These are phyloP conservation scores for Penicillium sp. DNA, from an alignment of 2,329 filamentous ascomycete genomes.

Conservation along the genomic window DNA sequence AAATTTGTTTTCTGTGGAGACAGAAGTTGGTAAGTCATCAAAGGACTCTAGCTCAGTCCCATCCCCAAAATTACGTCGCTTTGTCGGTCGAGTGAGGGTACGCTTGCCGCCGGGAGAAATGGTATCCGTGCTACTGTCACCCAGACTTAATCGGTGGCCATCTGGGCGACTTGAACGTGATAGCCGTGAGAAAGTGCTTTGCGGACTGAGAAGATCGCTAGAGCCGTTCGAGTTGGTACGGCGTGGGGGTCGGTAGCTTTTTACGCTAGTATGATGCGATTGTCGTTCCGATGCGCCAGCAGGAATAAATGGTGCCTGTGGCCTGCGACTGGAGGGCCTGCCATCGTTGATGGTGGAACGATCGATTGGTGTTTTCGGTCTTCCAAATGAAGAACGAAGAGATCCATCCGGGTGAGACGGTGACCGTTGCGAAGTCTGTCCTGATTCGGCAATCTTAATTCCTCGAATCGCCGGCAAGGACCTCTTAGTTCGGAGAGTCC, in stretches of 20 bases:
- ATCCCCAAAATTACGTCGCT: conserved; percentile 79
- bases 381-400: conserved; percentile 34
- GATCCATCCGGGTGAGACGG: conserved; percentile 44
- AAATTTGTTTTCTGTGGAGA: conserved; percentile 77
- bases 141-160: conserved; percentile 51
- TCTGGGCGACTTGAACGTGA: conserved; percentile 51
- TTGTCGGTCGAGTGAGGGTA: conserved; percentile 73
- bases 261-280: conserved; percentile 77
- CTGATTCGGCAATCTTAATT: conserved; percentile 37
- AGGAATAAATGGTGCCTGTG: conserved; percentile 75
- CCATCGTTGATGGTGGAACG: conserved; percentile 48
- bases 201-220: conserved; percentile 49
- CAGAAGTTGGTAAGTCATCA: conserved; percentile 91
- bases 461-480: conserved; percentile 63
- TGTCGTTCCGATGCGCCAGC: conserved; percentile 74
- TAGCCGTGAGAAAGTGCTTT: conserved; percentile 47
- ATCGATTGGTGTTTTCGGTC: conserved; percentile 75
- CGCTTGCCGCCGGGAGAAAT: conserved; percentile 64
- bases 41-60: conserved; percentile 91
- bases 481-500: conserved; percentile 63
- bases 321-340: conserved; percentile 56
- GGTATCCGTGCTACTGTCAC: conserved; percentile 55
- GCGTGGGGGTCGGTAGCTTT: conserved; percentile 71
- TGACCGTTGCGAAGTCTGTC: conserved; percentile 40
- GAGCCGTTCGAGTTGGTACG: conserved; percentile 81